Conservation (phyloP, 345 rosid genomes). For the Bruguiera gymnorhiza region DNA sequence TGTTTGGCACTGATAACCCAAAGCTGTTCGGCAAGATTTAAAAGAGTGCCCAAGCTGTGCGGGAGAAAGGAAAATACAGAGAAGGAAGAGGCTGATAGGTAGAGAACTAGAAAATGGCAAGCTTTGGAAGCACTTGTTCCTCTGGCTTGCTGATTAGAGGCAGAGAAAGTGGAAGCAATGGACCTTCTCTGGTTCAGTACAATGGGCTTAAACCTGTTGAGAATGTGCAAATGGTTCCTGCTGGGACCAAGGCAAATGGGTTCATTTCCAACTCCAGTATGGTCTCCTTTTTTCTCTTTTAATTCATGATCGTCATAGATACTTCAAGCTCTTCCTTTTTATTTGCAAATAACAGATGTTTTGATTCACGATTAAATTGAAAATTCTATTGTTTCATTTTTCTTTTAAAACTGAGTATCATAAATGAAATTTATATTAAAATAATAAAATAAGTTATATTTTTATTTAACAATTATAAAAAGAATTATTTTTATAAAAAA, state of each 20-base stretch:
- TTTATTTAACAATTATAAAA: no score
- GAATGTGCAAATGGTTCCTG: constrained; percentile 22
- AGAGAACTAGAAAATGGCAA: constrained; percentile 34
- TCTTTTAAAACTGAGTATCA: no score
- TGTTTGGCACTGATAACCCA: constrained; percentile 31
- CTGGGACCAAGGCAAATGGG: constrained; percentile 18
- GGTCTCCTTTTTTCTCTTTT: background rate
- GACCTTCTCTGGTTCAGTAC: constrained; percentile 32
- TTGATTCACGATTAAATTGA: no score
- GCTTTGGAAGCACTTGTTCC: constrained; percentile 34
- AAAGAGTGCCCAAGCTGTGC: background rate
- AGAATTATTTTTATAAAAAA: no score
- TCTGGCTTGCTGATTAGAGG: constrained; percentile 26
- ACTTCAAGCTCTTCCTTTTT: no score
- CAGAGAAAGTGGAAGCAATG: constrained; percentile 29
- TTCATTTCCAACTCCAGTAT: constrained; percentile 33
- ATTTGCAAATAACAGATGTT: no score
- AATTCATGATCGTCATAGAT: no score
- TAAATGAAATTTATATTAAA: no score
- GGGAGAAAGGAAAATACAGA: background rate
- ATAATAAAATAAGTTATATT: no score
- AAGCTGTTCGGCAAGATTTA: constrained; percentile 4
- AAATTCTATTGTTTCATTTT: no score
- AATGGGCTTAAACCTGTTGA: constrained; percentile 42
- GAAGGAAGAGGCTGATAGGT: constrained; percentile 3